Base-by-base conservation (phyloP, 108 stramenopile species). In the Skeletonema potamos region DNA sequence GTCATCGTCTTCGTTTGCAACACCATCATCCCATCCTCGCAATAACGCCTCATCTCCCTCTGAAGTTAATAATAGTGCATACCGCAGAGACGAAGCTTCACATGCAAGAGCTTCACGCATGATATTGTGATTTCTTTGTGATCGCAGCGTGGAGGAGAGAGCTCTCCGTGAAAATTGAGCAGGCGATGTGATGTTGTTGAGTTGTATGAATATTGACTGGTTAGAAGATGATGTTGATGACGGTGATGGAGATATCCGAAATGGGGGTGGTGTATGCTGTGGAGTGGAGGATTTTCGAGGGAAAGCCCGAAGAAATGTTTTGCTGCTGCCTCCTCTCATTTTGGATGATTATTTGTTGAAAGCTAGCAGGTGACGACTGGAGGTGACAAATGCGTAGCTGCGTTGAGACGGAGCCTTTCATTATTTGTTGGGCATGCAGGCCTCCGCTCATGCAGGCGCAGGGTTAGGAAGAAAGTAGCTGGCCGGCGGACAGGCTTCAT, bases 11-110 rank as follows among this genome's bases (percentile, higher is more conserved):
- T 66, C 65, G 39, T 27, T 43, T 1, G 48, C 65, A 37, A 66
- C 51, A 51, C 65, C 65, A 24, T 37, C 65, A 34, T 66, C 65
- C 65, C 65, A 66, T n/a, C 65, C 65, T n/a, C 65, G 44, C 30
- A 66, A 66, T 32, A 66, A 28, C 27, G 65, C 65, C 65, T 54
- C 65, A 3, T 54, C 65, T 27, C 28, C 48, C 48, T 51, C 65
- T 46, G 26, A 20, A 24, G 27, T 54, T 30, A 66, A 30, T 51
- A 66, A 28, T 9, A 66, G 51, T 4, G 65, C 65, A 43, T 66
- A 66, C 32, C 65, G 65, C 17, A 66, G 29, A 9, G 65, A 66
- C n/a, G 65, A 66, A 33, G 34, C 20, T 20, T 66, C 65, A 43
- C 65, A 66, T 27, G 65, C 44, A 9, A 66, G 46, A 22, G 65